These are phyloP conservation scores for Fusarium pilosicola DNA, from an alignment of 2,329 filamentous ascomycete species.

Conservation along the genomic window DNA sequence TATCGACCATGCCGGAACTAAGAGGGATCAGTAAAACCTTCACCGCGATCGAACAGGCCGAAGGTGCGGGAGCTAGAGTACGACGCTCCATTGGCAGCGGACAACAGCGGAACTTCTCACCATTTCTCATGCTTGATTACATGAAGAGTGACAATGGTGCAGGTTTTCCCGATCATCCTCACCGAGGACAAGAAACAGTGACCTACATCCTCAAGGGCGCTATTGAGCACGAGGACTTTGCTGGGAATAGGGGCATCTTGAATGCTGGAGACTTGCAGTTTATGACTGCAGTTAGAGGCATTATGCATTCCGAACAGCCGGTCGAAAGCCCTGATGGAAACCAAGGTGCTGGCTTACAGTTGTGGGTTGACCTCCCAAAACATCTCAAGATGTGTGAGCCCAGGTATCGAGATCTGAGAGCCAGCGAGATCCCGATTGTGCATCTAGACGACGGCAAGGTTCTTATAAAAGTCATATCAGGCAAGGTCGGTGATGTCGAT, in stretches of 20 bases:
- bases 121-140: neutral
- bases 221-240: neutral
- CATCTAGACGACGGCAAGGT: too few relatives aligned
- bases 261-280: neutral
- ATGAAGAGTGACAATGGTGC: neutral
- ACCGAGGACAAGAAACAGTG: neutral
- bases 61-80: neutral
- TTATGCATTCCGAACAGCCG: neutral
- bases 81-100: neutral
- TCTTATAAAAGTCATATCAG: too few relatives aligned
- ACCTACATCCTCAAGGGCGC: neutral
- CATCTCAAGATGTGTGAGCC: neutral
- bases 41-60: neutral
- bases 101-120: neutral
- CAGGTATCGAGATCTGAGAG: neutral
- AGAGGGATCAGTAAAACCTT: neutral
- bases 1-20: neutral
- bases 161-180: neutral
- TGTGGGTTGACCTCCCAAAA: neutral
- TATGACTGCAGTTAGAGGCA: neutral
- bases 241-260: neutral
- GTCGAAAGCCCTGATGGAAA: neutral
- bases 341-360: neutral
- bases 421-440: accelerated
- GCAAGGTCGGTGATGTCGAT: too few relatives aligned